A percentile compares a stretch with the other conserved stretches of the same genome.
Conservation (phyloP, 305 asterid species). For the Rubia balearica region DNA sequence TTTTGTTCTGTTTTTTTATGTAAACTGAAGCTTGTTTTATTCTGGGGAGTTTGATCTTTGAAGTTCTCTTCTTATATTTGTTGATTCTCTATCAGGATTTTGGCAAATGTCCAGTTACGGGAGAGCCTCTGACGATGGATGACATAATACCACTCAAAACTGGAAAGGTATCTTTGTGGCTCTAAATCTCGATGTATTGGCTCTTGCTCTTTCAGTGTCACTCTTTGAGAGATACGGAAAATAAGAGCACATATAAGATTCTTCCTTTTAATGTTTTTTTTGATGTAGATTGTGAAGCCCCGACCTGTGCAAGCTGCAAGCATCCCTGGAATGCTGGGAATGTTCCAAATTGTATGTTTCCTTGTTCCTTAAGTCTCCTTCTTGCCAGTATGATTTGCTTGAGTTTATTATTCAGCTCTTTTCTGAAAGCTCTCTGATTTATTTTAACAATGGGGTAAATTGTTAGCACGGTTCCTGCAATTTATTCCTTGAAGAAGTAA, state of each 20-base stretch:
- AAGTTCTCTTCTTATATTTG: neutral
- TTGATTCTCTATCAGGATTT: slow-evolving; percentile 44
- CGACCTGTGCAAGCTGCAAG: slow-evolving; percentile 97
- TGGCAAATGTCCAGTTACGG: slow-evolving; percentile 96
- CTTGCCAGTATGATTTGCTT: neutral
- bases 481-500: neutral
- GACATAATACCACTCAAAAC: slow-evolving; percentile 79
- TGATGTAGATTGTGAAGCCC: slow-evolving; percentile 83
- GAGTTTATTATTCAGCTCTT: neutral
- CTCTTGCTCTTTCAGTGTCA: neutral
- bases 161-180: slow-evolving; percentile 51
- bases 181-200: neutral
- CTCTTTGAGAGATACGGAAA: no score
- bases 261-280: slow-evolving; percentile 4
- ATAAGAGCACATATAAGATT: neutral
- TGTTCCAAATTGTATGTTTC: slow-evolving; percentile 78
- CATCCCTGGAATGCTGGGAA: slow-evolving; percentile 98
- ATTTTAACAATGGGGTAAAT: neutral
- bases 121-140: slow-evolving; percentile 73
- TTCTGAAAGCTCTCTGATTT: neutral
- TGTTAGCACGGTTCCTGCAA: neutral
- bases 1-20: no score
- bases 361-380: slow-evolving; percentile 14
- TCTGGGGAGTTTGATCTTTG: neutral
- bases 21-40: no score